Conservation (phyloP, 192 early-diverging fungal species). For the Backusella westeae region DNA sequence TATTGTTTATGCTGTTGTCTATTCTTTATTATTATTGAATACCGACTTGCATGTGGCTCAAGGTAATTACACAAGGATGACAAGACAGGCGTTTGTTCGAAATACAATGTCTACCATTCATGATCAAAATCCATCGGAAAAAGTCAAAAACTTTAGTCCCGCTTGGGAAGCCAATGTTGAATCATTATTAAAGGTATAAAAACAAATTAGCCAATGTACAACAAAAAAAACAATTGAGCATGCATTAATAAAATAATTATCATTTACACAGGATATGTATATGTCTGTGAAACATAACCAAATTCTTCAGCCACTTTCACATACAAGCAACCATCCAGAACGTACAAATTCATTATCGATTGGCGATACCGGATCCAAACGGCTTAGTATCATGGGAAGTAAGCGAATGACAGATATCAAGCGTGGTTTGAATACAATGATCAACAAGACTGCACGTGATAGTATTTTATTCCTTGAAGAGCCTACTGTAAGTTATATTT, state of each 20-base stretch:
- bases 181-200: conserved; percentile 41
- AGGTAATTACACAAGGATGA: conserved; percentile 69
- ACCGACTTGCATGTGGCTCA: conserved; percentile 93
- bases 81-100: conserved; percentile 65
- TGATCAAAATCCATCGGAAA: conserved; percentile 26
- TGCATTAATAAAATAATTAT: not conserved
- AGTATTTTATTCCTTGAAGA: conserved; percentile 8
- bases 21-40: conserved; percentile 86
- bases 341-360: not conserved
- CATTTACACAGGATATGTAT: conserved; percentile 49
- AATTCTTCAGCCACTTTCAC: conserved; percentile 47
- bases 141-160: not conserved
- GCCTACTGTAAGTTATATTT: not conserved
- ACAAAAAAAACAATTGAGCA: not conserved
- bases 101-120: conserved; percentile 61
- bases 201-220: not conserved
- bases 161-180: conserved; percentile 59
- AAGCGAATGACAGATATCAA: conserved; percentile 25
- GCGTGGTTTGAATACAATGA: conserved; percentile 26
- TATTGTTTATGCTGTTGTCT: conserved; percentile 77
- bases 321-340: not conserved
- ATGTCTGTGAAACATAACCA: conserved; percentile 56
- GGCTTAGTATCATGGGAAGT: conserved; percentile 17
- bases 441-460: conserved; percentile 25
- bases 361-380: conserved; percentile 10